These are phyloP conservation scores for Alternaria dauci DNA, from an alignment of 2,329 filamentous ascomycete genomes.

Conservation along the genomic window DNA sequence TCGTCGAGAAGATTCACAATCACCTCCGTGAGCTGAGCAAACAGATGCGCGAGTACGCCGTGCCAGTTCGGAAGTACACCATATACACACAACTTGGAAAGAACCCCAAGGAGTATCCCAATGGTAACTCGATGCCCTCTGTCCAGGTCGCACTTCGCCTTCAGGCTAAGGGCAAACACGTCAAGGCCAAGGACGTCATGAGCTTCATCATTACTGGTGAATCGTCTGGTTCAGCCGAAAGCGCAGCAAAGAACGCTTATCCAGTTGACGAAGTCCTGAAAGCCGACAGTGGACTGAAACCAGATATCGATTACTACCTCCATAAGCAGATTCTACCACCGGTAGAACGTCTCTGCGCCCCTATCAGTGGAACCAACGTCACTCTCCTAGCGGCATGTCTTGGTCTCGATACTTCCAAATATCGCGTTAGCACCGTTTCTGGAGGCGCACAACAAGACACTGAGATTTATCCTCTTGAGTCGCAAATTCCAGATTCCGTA, in stretches of 20 bases:
- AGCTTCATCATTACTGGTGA: constrained; percentile 88
- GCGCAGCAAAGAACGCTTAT: constrained; percentile 87
- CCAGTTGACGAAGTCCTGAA: constrained; percentile 86
- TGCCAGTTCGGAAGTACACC: constrained; percentile 88
- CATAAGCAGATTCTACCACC: constrained; percentile 98
- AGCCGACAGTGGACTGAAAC: constrained; percentile 74
- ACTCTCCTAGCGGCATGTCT: constrained; percentile 90
- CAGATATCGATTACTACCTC: constrained; percentile 97
- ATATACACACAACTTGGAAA: constrained; percentile 99
- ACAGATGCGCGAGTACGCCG: constrained; percentile 82
- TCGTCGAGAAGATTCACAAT: constrained; percentile 90
- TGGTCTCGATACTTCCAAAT: constrained; percentile 88
- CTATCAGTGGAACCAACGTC: constrained; percentile 91
- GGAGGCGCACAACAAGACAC: constrained; percentile 55
- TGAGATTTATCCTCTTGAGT: constrained; percentile 85
- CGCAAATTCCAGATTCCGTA: constrained; percentile 88
- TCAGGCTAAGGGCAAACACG: constrained; percentile 81
- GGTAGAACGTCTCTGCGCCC: constrained; percentile 95
- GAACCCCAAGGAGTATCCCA: constrained; percentile 90
- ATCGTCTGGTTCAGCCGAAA: constrained; percentile 68
- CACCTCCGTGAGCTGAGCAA: constrained; percentile 84
- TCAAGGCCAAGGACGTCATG: constrained; percentile 95
- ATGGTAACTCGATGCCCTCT: constrained; percentile 93
- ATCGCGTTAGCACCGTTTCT: constrained; percentile 72
- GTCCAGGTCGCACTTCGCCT: constrained; percentile 94